Evolutionary conservation across 371 early-diverging fungal species (phyloP).

Genomic region (Encephalitozoon intestinalis): DNA sequence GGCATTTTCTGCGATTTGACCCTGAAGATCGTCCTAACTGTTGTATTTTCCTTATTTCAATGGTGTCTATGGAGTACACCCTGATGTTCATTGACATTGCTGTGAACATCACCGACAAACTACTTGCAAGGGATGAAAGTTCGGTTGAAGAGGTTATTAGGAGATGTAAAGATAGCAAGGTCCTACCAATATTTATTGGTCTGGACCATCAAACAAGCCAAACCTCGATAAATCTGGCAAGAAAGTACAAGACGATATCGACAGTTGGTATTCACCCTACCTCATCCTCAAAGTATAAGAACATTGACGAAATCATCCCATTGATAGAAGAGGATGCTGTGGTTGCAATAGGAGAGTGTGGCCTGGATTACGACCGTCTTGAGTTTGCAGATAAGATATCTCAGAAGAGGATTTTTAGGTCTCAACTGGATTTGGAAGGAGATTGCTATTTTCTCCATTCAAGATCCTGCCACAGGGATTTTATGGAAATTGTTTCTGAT

Average conservation of each 20-base stretch:
- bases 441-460: constrained; percentile 62
- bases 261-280: constrained; percentile 57
- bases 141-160: constrained; percentile 26
- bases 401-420: constrained; percentile 61
- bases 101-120: constrained; percentile 44
- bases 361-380: constrained; percentile 63
- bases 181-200: constrained; percentile 55
- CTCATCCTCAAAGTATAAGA: not conserved
- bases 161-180: constrained; percentile 6
- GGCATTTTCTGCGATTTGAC: not conserved
- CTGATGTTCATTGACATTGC: constrained; percentile 56
- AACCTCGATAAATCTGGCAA: constrained; percentile 27
- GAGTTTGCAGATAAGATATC: constrained; percentile 58
- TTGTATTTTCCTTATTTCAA: not conserved
- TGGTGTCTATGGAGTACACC: not conserved
- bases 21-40: not conserved
- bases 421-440: constrained; percentile 58
- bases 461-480: constrained; percentile 61
- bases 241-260: constrained; percentile 46
- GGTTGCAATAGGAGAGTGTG: constrained; percentile 65
- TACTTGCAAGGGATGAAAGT: constrained; percentile 22
- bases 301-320: not conserved
- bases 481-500: constrained; percentile 58
- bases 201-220: constrained; percentile 22
- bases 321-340: constrained; percentile 63